Evolutionary conservation across 1,284 basidiomycete genomes (phyloP), one percentile per base, ranked within the genome.

Genomic region (Leccinum griseonigrum): DNA sequence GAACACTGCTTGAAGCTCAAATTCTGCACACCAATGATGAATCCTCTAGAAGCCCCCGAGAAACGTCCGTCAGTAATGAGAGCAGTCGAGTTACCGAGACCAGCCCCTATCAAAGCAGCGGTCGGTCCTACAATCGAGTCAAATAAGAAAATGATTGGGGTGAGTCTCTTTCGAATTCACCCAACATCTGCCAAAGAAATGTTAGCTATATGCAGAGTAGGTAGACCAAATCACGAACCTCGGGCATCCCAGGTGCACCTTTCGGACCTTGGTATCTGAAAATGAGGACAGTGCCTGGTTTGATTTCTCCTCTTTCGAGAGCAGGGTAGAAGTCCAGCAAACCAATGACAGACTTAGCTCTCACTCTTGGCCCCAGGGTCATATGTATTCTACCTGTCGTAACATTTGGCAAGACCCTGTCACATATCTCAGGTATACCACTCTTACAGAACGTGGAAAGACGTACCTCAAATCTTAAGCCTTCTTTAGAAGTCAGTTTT

Each of bases 401-500:
- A 92, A 71, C 89, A 91, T 73, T 84, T 89, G 16, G 91, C 91
- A 32, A 79, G 71, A 60, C 91, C 91, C 85, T 90, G 52, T 34
- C 57, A 3, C 22, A 63, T 43, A 10, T 40, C 29, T 32, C 32
- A 67, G 55, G 14, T 61, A 59, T 16, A 43, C 36, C 28, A 58
- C 52, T 55, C 58, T 57, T 51, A 51, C 52, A 52, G 18, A 26
- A 50, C 22, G 56, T 13, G 31, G 28, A 26, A 38, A 50, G 40
- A 63, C 79, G 63, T 57, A 90, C 91, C 80, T 92, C 88, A 73
- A 99, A 99, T 43, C 80, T 81, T 55, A 90, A 76, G 4, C 97
- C 97, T 77, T 99, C 97, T 77, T 98, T 97, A 26, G 97, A 96
- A 10, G 97, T 98, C 66, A 98, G 82, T 78, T 99, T 99, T 57